Percentiles rank a stretch among this genome's conserved stretches.
phyloP scores from a whole-genome alignment of 495 filamentous ascomycete genomes.

The Penicillium samsonianum region DNA sequence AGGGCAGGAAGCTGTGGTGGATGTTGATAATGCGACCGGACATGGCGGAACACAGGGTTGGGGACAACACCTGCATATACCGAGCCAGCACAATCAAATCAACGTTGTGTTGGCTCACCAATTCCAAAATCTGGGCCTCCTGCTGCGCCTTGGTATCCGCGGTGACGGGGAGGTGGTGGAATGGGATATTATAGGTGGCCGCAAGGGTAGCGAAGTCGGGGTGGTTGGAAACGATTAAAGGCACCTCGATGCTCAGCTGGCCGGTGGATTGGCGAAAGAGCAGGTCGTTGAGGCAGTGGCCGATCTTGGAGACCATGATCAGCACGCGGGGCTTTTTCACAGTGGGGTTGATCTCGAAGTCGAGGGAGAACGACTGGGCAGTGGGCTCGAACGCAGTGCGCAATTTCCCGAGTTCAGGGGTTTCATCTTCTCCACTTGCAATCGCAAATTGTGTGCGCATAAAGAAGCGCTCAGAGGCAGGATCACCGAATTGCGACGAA shows the following conservation, averaged over 20 bases:
- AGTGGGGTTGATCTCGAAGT: conserved; percentile 62
- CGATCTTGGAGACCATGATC: conserved; percentile 82
- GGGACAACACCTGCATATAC: conserved; percentile 81
- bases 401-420: conserved; percentile 47
- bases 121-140: conserved; percentile 63
- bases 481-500: conserved; percentile 72
- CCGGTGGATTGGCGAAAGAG: conserved; percentile 65
- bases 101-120: conserved; percentile 61
- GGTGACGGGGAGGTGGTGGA: conserved; percentile 71
- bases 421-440: conserved; percentile 32
- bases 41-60: conserved; percentile 69
- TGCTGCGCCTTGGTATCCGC: conserved; percentile 68
- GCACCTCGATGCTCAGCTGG: conserved; percentile 65
- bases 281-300: conserved; percentile 79
- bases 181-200: conserved; percentile 68
- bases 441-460: conserved; percentile 74
- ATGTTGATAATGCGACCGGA: conserved; percentile 78
- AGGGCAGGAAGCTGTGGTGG: conserved; percentile 76
- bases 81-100: conserved; percentile 76
- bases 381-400: conserved; percentile 51
- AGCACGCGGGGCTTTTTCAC: conserved; percentile 66
- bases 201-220: conserved; percentile 67
- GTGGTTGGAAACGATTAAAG: conserved; percentile 71
- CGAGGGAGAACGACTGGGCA: conserved; percentile 57
- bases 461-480: conserved; percentile 67